phyloP scores from a whole-genome alignment of 78 protist species.

The Cyanophora paradoxa region DNA sequence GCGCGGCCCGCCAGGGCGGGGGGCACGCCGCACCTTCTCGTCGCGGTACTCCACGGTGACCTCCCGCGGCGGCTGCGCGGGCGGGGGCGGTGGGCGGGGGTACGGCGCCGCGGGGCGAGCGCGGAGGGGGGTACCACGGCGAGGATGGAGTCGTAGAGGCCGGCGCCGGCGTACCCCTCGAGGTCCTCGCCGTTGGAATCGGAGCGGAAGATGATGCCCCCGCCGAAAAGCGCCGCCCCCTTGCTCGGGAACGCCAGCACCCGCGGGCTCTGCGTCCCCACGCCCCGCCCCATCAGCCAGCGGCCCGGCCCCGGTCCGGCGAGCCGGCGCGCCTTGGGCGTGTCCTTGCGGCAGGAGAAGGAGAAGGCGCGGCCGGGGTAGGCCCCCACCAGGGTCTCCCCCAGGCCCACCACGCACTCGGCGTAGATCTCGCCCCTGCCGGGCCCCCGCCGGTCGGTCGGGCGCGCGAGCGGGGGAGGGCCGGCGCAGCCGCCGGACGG shows the following conservation, averaged over 20 bases:
- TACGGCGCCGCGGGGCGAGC: too few species aligned
- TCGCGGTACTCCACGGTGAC: too few species aligned
- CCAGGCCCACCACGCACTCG: conserved; percentile 18
- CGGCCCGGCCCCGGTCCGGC: not conserved
- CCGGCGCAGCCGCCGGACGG: too few species aligned
- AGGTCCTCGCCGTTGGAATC: conserved; percentile 24
- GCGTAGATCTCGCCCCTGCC: conserved; percentile 11
- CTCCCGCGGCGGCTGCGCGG: too few species aligned
- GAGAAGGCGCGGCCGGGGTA: conserved; percentile 15
- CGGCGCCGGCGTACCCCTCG: conserved; percentile 10
- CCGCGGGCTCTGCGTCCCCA: too few species aligned
- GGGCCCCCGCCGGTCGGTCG: too few species aligned
- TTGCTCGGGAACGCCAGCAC: conserved; percentile 3
- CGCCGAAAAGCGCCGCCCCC: conserved; percentile 19
- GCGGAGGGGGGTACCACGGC: too few species aligned
- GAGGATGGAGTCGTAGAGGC: conserved; percentile 16
- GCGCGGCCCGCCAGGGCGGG: too few species aligned
- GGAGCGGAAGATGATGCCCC: conserved; percentile 17
- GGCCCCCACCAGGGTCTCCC: conserved; percentile 11
- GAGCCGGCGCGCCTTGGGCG: not conserved
- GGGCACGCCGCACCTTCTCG: too few species aligned
- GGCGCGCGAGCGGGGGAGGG: too few species aligned
- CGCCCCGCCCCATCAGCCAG: not conserved
- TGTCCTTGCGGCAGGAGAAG: conserved; percentile 6
- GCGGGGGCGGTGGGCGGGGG: too few species aligned